phyloP scores from a whole-genome alignment of 1,284 basidiomycete species.

The Hymenochaete sp. region DNA sequence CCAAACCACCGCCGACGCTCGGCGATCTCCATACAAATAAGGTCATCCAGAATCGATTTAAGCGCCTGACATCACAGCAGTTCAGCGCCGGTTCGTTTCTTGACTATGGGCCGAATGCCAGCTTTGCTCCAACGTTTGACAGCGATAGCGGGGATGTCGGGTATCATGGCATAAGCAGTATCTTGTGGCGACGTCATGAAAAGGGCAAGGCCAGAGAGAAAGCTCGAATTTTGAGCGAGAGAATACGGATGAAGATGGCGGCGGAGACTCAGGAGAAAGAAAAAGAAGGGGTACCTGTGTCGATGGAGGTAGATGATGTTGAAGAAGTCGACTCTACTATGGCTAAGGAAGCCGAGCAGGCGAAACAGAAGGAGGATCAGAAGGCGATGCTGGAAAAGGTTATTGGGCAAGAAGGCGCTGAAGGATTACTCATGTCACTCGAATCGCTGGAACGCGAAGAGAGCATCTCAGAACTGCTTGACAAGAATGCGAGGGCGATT shows the following conservation, averaged over 20 bases:
- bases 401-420: conserved; percentile 36
- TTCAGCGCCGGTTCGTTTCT: conserved; percentile 58
- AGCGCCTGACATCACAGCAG: conserved; percentile 39
- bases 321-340: conserved; percentile 11
- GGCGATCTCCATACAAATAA: conserved; percentile 27
- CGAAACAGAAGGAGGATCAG: conserved; percentile 16
- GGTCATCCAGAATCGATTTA: conserved; percentile 30
- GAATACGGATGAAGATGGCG: conserved; percentile 12
- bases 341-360: conserved; percentile 1
- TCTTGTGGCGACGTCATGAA: conserved; percentile 35
- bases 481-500: conserved; percentile 54
- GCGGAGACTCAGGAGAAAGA: neutral
- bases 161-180: conserved; percentile 46
- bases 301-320: conserved; percentile 10
- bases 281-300: too few species aligned
- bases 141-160: conserved; percentile 63
- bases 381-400: conserved; percentile 37
- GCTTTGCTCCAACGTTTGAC: conserved; percentile 70
- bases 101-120: conserved; percentile 65
- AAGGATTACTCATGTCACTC: conserved; percentile 46
- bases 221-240: conserved; percentile 12
- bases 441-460: conserved; percentile 54
- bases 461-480: conserved; percentile 56
- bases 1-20: conserved; percentile 29
- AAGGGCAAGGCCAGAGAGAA: conserved; percentile 26